phyloP scores from a whole-genome alignment of 805 yeast species.

The Zygotorulaspora danielsina region DNA sequence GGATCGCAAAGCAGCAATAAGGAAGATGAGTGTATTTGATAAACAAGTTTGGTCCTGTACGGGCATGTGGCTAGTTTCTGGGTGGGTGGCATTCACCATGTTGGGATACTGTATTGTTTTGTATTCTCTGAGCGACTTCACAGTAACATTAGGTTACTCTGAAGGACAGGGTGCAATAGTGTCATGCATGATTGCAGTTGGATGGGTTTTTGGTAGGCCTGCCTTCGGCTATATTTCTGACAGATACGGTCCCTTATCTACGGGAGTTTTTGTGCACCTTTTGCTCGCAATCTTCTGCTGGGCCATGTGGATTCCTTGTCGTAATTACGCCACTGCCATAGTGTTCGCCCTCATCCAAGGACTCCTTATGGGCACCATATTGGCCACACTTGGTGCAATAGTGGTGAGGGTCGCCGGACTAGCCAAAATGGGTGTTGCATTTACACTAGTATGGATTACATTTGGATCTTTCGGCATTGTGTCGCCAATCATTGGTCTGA shows the following conservation, averaged over 20 bases:
- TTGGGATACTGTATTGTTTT: constrained; percentile 58
- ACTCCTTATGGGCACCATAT: constrained; percentile 54
- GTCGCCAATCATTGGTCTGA: constrained; percentile 59
- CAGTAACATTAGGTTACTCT: constrained; percentile 54
- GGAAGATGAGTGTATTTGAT: constrained; percentile 40
- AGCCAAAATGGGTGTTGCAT: constrained; percentile 44
- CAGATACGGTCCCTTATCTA: constrained; percentile 48
- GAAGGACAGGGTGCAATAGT: constrained; percentile 53
- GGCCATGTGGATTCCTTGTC: constrained; percentile 55
- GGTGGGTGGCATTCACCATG: constrained; percentile 46
- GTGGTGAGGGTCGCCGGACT: constrained; percentile 51
- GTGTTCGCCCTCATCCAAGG: constrained; percentile 52
- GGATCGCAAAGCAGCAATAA: background rate
- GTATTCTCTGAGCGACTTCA: constrained; percentile 55
- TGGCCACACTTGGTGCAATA: constrained; percentile 51
- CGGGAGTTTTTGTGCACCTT: constrained; percentile 38
- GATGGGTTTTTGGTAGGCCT: constrained; percentile 54
- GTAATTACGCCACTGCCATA: constrained; percentile 52
- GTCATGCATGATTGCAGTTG: constrained; percentile 56
- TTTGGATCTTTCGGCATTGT: constrained; percentile 48
- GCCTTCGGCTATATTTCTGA: constrained; percentile 50
- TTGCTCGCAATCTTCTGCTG: constrained; percentile 40
- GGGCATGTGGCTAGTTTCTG: constrained; percentile 41
- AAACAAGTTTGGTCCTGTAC: constrained; percentile 35
- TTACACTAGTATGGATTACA: constrained; percentile 50